These are phyloP conservation scores for Coprinopsis strossmayeri DNA, from an alignment of 768 basidiomycete species.

Conservation along the genomic window DNA sequence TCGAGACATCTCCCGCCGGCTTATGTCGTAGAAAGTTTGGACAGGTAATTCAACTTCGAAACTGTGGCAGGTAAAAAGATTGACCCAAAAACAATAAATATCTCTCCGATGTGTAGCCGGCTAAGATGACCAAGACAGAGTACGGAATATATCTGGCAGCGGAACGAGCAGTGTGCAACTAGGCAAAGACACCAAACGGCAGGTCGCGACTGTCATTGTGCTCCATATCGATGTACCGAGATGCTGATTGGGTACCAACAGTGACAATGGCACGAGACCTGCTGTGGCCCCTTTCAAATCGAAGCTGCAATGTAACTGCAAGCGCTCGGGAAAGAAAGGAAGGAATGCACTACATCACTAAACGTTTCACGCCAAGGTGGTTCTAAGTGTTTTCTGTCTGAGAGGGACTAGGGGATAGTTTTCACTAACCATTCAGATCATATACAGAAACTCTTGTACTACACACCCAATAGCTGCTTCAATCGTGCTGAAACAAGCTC, in stretches of 20 bases:
- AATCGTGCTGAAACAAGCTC: constrained; percentile 24
- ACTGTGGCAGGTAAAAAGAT: no score
- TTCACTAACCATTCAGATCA: no score
- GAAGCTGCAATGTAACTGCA: not conserved
- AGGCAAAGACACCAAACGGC: constrained; percentile 15
- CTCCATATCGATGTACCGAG: constrained; percentile 49
- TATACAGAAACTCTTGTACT: constrained; percentile 1
- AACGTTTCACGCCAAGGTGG: no score
- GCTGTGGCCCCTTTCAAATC: constrained; percentile 27
- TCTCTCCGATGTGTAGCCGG: no score
- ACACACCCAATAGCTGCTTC: constrained; percentile 16
- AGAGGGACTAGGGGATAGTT: not conserved
- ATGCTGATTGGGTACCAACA: constrained; percentile 30
- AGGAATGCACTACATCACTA: no score
- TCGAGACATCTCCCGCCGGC: no score
- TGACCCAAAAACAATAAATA: no score
- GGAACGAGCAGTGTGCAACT: constrained; percentile 56
- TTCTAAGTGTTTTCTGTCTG: no score
- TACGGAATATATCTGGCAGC: constrained; percentile 51
- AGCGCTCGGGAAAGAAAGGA: not conserved
- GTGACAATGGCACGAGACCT: constrained; percentile 19
- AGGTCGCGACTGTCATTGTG: constrained; percentile 39
- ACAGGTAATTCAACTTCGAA: no score
- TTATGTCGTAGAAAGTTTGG: no score
- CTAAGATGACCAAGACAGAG: no score